These are phyloP conservation scores for Amanita polypyramis DNA, from an alignment of 768 basidiomycete species.

Conservation along the genomic window DNA sequence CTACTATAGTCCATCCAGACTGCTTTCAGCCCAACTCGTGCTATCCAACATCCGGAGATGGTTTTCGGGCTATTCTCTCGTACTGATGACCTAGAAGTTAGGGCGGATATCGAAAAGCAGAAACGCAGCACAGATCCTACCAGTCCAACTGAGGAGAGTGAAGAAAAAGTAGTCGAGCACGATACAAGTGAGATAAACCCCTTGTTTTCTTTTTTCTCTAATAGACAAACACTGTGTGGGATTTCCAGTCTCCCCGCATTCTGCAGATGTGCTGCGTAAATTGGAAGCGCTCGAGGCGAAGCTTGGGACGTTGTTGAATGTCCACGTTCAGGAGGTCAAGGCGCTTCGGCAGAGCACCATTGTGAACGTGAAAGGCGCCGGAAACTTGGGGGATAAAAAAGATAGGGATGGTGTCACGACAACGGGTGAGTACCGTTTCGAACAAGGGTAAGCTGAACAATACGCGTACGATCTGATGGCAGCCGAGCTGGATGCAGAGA, in stretches of 20 bases:
- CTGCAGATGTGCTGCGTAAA: neutral
- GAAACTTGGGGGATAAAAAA: too few relatives aligned
- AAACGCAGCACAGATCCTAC: neutral
- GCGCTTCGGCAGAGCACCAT: neutral
- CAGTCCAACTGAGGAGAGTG: too few relatives aligned
- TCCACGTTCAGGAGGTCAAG: slow-evolving; percentile 3
- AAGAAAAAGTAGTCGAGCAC: neutral
- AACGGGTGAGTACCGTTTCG: too few relatives aligned
- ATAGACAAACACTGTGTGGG: too few relatives aligned
- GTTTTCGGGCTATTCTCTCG: neutral
- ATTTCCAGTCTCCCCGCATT: too few relatives aligned
- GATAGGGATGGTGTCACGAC: too few relatives aligned
- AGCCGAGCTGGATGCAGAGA: too few relatives aligned
- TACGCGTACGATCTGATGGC: too few relatives aligned
- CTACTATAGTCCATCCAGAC: too few relatives aligned
- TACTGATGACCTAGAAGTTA: neutral
- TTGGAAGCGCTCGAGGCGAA: neutral
- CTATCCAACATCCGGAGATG: neutral
- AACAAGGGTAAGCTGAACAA: too few relatives aligned
- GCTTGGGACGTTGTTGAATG: neutral
- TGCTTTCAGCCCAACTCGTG: too few relatives aligned
- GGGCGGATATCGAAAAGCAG: neutral
- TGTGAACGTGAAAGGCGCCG: neutral
- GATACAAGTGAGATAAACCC: neutral
- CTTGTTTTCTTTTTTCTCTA: neutral